Evolutionary conservation across 1,284 basidiomycete genomes (phyloP), one percentile per base, ranked within the genome.

Genomic region (Microbotryum saponariae): DNA sequence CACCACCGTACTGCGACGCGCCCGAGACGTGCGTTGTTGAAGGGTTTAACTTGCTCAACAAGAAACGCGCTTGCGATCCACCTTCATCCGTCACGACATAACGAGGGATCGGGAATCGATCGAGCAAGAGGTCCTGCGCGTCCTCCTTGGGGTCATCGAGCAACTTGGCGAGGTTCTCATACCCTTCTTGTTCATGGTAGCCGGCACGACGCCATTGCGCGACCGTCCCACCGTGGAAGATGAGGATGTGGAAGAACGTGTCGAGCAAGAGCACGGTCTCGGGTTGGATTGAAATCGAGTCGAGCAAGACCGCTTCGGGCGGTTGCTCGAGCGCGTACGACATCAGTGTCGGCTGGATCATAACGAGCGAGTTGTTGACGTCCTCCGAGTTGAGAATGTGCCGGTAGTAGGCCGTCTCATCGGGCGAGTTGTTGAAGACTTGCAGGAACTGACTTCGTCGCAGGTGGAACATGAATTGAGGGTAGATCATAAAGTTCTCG

Each of bases 381-480:
- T 99, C 96, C 77, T 96, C 91, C 73, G 93, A 88, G 77, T 97
- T 94, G 59, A 98, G 80, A 51, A 97, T 86, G 76, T 97, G 96
- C 68, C 93, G 92, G 79, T 97, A 97, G 82, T 96, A 98, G 20
- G 94, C 96, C 29, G 93, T 97, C 81, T 99, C 94, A 76, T 99
- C 94, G 7, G 94, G 94, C 80, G 91, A 96, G 81, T 97, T 99
- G 79, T 98, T 98, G 79, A 98, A 98, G 60, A 98, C 94, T 78
- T 99, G 96, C 76, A 99, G 81, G 81, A 99, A 98, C 78, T 98
- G 94, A 80, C 89, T 91, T 74, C 96, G 80, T 62, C 96, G 83
- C 64, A 99, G 78, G 78, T 99, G 96, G 87, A 98, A 98, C 96
- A 98, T 99, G 81, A 99, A 99, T 76, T 99, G 96, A 42, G 96